These are phyloP conservation scores for Lathyrus aphaca DNA, from an alignment of 306 rosid species.

Conservation along the genomic window DNA sequence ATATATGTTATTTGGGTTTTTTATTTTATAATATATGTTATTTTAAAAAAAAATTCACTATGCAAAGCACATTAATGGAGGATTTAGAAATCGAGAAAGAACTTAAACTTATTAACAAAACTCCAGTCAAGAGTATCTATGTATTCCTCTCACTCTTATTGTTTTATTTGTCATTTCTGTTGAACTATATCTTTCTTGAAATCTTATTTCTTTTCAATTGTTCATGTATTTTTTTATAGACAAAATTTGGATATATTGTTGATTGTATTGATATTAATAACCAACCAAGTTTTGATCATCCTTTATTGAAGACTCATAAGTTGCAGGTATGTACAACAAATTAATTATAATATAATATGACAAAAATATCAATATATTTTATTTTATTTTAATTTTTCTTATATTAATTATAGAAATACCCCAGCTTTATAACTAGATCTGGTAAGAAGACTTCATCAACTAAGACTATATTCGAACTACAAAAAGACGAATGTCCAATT, in stretches of 20 bases:
- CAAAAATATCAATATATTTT: background rate
- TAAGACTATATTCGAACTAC: background rate
- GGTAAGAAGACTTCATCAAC: background rate
- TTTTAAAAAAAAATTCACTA: too few species aligned
- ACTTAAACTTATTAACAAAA: constrained; percentile 18
- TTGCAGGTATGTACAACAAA: background rate
- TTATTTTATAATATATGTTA: too few species aligned
- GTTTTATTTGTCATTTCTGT: background rate
- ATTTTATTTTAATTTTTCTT: background rate
- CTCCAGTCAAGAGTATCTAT: constrained; percentile 21
- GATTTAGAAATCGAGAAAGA: constrained; percentile 33
- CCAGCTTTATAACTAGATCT: background rate
- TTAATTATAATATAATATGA: background rate
- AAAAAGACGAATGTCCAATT: background rate
- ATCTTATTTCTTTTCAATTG: background rate
- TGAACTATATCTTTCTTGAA: background rate
- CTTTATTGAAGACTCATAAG: background rate
- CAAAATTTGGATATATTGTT: constrained; percentile 2
- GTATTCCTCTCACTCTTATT: background rate
- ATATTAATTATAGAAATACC: background rate
- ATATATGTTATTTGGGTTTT: too few species aligned
- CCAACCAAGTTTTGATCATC: constrained; percentile 26
- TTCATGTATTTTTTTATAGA: background rate
- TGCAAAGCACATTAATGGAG: background rate
- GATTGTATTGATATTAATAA: constrained; percentile 37